Evolutionary conservation across 2,329 filamentous ascomycete genomes (phyloP), one percentile per base, ranked within the genome.

Genomic region (Aureobasidium zeae): DNA sequence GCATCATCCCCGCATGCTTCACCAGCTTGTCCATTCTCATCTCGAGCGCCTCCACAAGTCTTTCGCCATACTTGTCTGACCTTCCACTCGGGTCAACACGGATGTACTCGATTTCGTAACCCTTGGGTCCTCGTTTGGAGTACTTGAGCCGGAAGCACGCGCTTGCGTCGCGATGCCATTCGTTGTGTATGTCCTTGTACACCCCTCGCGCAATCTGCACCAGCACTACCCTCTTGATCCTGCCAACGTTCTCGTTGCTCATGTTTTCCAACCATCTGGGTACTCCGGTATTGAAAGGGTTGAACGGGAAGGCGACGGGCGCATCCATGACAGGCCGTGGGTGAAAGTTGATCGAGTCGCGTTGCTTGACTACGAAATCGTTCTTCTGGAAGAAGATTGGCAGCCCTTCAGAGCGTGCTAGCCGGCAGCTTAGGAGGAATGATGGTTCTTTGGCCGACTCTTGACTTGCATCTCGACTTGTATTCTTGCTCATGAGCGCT

Each of bases 11-110:
- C 43, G 21, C 20, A 19, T 31, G 19, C 21, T 38, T 28, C 7
- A 45, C 43, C 34, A 45, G 19, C 25, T 37, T 32, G 24, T 45
- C 21, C 43, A 45, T 45, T 26, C 43, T 19, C 43, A 45, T 45
- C 10, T 45, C 43, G 13, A 45, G 33, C 33, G 43, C 43, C 9
- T 45, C 33, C 12, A 35, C 8, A 19, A 45, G 24, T 32, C 43
- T 45, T 32, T 45, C 43, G 12, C 33, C 43, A 13, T 45, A 45
- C n/a, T 31, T 36, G 26, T 45, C 43, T 12, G 32, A 37, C 25
- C 32, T 24, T 32, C 43, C 43, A 26, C 43, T 45, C 34, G 26
- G 6, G 28, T 45, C 43, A n/a, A 45, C 33, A 8, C 33, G 32
- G 13, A 45, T 5, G 28, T 45, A 45, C 19, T 37, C 25, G 13